Conservation (phyloP, 2,329 filamentous ascomycete genomes). For the Ophiosphaerella herpotricha region DNA sequence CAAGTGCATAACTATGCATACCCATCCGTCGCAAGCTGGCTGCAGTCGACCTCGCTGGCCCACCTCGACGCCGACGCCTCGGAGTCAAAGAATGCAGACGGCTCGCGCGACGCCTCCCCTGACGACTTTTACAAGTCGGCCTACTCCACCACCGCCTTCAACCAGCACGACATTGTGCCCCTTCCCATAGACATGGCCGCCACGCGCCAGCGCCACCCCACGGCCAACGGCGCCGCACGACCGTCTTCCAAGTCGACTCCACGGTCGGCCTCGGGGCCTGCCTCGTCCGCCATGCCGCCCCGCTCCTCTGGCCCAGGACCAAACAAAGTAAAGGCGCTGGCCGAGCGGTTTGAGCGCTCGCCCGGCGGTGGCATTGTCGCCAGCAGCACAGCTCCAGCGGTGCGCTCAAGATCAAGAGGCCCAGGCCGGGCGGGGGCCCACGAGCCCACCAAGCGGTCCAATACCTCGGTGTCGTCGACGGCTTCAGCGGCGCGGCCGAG, state of each 20-base stretch:
- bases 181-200: slow-evolving; percentile 7
- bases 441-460: slow-evolving; percentile 17
- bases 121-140: slow-evolving; percentile 40
- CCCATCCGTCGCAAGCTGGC: slow-evolving; percentile 39
- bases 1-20: slow-evolving; percentile 39
- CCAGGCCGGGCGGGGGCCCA: slow-evolving; percentile 17
- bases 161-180: slow-evolving; percentile 3
- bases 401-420: slow-evolving; percentile 27
- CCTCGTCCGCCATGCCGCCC: slow-evolving; percentile 27
- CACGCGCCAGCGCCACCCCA: slow-evolving; percentile 35
- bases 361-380: slow-evolving; percentile 27
- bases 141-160: slow-evolving; percentile 18
- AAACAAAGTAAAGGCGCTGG: slow-evolving; percentile 44
- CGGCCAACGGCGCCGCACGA: slow-evolving; percentile 32
- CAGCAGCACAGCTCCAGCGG: slow-evolving; percentile 22
- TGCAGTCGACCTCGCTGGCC: slow-evolving; percentile 41
- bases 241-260: slow-evolving; percentile 28
- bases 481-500: slow-evolving; percentile 31
- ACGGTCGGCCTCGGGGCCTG: slow-evolving; percentile 38
- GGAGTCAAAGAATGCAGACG: slow-evolving; percentile 10
- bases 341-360: slow-evolving; percentile 44
- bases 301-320: slow-evolving; percentile 26
- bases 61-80: slow-evolving; percentile 20
- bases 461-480: slow-evolving; percentile 31
- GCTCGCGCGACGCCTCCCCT: slow-evolving; percentile 27